Percentiles rank a stretch among this genome's conserved stretches.
phyloP scores from a whole-genome alignment of 805 yeast genomes.

The Kazachstania martiniae region DNA sequence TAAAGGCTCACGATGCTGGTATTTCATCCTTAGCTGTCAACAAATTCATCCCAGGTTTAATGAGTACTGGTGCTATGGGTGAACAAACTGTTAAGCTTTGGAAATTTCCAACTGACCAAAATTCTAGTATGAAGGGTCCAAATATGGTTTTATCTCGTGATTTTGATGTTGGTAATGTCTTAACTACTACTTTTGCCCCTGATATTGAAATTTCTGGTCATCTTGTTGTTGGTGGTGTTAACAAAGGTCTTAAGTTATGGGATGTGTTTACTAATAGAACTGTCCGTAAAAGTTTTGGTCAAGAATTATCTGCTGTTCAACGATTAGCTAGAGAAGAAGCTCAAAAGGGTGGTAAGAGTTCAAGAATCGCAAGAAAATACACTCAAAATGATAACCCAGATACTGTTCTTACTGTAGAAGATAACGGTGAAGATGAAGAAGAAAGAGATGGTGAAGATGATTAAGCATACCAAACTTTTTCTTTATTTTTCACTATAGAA shows the following conservation, averaged over 20 bases:
- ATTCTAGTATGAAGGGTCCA: constrained; percentile 37
- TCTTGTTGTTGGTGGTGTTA: constrained; percentile 78
- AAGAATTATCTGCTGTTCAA: constrained; percentile 46
- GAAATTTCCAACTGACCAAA: constrained; percentile 48
- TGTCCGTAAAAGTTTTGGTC: constrained; percentile 59
- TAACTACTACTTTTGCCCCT: constrained; percentile 72
- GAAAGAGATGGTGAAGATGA: constrained; percentile 22
- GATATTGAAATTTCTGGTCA: constrained; percentile 82
- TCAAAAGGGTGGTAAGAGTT: constrained; percentile 42
- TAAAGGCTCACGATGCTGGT: constrained; percentile 95
- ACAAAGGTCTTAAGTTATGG: constrained; percentile 82
- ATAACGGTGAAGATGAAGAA: constrained; percentile 52
- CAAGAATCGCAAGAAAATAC: constrained; percentile 71
- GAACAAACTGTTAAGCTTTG: constrained; percentile 81
- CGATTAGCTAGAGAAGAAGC: constrained; percentile 49
- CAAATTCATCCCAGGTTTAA: constrained; percentile 52
- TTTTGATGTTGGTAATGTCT: constrained; percentile 88
- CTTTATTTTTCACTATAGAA: background rate
- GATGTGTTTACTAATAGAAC: constrained; percentile 76
- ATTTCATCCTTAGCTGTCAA: constrained; percentile 73
- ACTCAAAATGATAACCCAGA: constrained; percentile 38
- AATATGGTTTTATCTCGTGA: constrained; percentile 86
- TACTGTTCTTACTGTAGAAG: constrained; percentile 51
- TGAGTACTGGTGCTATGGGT: constrained; percentile 84
- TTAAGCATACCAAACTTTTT: background rate